Evolutionary conservation across 1,284 basidiomycete genomes (phyloP).

Genomic region (Ustilago cynodontis): DNA sequence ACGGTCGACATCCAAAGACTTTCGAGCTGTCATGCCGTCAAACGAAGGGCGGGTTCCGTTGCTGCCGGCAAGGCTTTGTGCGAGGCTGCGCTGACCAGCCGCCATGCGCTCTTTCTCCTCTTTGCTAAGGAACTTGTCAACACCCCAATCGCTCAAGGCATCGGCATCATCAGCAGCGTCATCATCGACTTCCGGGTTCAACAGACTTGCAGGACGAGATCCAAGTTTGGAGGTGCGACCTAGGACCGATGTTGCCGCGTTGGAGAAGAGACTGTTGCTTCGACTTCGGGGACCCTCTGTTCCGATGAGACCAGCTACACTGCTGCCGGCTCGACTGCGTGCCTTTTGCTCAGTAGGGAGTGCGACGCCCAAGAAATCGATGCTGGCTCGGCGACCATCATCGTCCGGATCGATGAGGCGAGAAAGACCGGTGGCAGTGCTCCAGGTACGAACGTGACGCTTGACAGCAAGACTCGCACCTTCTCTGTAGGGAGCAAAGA

Average conservation of each 20-base stretch:
- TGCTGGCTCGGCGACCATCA: slow-evolving; percentile 46
- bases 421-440: slow-evolving; percentile 47
- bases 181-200: slow-evolving; percentile 11
- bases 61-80: slow-evolving; percentile 45
- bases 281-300: slow-evolving; percentile 27
- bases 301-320: slow-evolving; percentile 18
- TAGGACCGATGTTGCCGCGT: slow-evolving; percentile 27
- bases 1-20: slow-evolving; percentile 21
- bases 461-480: slow-evolving; percentile 29
- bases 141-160: slow-evolving; percentile 57
- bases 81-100: slow-evolving; percentile 39
- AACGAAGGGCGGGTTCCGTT: slow-evolving; percentile 19
- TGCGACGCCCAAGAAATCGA: slow-evolving; percentile 62
- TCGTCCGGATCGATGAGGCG: slow-evolving; percentile 34
- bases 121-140: slow-evolving; percentile 62
- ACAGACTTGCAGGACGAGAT: slow-evolving; percentile 29
- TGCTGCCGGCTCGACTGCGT: slow-evolving; percentile 49
- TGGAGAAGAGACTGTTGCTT: slow-evolving; percentile 41
- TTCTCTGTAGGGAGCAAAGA: slow-evolving; percentile 61
- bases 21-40: slow-evolving; percentile 14
- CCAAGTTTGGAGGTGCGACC: slow-evolving; percentile 38
- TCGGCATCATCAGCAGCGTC: slow-evolving; percentile 31
- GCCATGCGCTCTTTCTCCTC: slow-evolving; percentile 51
- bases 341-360: slow-evolving; percentile 55
- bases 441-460: slow-evolving; percentile 52